Conservation (phyloP, 495 filamentous ascomycete species). For the Bacidia rubella region DNA sequence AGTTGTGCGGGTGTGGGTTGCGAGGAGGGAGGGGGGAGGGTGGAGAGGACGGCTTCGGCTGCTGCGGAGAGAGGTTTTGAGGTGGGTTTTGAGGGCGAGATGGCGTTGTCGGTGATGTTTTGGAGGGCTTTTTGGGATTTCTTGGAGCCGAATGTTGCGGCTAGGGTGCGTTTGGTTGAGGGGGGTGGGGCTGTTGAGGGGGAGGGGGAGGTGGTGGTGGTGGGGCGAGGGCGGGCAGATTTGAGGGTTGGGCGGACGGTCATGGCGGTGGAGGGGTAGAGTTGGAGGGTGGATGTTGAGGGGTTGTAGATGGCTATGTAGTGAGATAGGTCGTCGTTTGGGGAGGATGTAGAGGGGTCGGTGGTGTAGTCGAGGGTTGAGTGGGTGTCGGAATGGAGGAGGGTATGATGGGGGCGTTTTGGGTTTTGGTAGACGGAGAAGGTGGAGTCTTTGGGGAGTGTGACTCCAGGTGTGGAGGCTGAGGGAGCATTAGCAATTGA, state of each 20-base stretch:
- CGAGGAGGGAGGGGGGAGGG: conserved; percentile 37
- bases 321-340: conserved; percentile 59
- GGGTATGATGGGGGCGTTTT: conserved; percentile 43
- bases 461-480: conserved; percentile 60
- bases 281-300: conserved; percentile 50
- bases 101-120: conserved; percentile 66
- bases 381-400: conserved; percentile 68
- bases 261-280: conserved; percentile 64
- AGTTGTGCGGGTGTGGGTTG: conserved; percentile 50
- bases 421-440: conserved; percentile 52
- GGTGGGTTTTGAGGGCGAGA: conserved; percentile 32
- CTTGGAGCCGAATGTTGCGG: conserved; percentile 84
- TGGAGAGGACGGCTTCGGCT: conserved; percentile 26
- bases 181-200: conserved; percentile 15
- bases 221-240: conserved; percentile 16
- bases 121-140: conserved; percentile 78
- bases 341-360: conserved; percentile 43
- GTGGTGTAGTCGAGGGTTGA: conserved; percentile 68
- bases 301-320: conserved; percentile 83
- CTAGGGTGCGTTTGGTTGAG: conserved; percentile 49
- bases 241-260: conserved; percentile 52
- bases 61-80: conserved; percentile 26
- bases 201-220: not conserved
- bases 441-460: conserved; percentile 37
- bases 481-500: not conserved